These are phyloP conservation scores for Nicotiana noctiflora DNA, from an alignment of 257 asterid genomes.

Conservation along the genomic window DNA sequence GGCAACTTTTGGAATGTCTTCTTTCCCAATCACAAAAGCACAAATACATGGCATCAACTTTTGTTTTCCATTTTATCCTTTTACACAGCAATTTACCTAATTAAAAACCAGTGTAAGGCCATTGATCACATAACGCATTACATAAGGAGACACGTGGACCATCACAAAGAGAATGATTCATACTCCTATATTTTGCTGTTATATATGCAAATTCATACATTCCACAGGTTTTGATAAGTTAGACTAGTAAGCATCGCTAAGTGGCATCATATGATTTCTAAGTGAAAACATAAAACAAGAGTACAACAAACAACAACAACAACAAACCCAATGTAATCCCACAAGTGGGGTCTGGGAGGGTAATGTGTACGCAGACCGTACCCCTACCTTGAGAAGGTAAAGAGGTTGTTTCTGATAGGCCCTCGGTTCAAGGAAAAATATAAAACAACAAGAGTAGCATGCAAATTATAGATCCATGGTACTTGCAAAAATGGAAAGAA, in stretches of 20 bases:
- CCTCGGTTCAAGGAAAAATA: too few species aligned
- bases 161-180: not conserved
- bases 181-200: not conserved
- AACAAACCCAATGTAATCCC: too few species aligned
- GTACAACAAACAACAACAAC: not conserved
- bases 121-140: not conserved
- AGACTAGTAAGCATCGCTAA: not conserved
- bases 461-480: not conserved
- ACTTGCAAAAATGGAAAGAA: not conserved
- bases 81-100: not conserved
- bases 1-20: slow-evolving; percentile 1
- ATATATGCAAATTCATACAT: not conserved
- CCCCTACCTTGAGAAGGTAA: too few species aligned
- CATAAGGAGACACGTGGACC: not conserved
- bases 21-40: not conserved
- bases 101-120: not conserved
- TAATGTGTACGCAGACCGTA: too few species aligned
- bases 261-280: slow-evolving; percentile 1
- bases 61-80: not conserved
- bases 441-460: not conserved
- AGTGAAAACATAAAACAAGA: not conserved
- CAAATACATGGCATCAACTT: not conserved
- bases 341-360: too few species aligned
- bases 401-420: too few species aligned
- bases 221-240: not conserved